Percentiles rank a stretch among this genome's conserved stretches.
phyloP scores from a whole-genome alignment of 2,329 filamentous ascomycete genomes.

The Paecilomyces fulvus region DNA sequence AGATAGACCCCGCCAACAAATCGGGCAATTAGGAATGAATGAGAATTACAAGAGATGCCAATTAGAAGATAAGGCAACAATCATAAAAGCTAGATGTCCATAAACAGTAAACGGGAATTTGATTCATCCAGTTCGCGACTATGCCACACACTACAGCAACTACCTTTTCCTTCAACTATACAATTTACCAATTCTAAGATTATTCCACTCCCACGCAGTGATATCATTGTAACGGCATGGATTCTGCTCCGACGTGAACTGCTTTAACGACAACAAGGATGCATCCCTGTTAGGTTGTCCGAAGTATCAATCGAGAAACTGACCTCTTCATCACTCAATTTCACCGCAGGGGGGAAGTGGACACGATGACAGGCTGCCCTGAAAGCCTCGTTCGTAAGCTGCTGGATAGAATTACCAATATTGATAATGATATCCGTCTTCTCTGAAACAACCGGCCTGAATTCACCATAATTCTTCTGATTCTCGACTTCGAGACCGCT shows the following conservation, averaged over 20 bases:
- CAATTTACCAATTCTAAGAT: background rate
- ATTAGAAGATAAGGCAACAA: too few relatives aligned
- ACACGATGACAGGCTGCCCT: slow-evolving; percentile 47
- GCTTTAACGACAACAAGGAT: background rate
- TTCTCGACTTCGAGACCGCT: slow-evolving; percentile 46
- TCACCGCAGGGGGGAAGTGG: slow-evolving; percentile 13
- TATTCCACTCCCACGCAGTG: background rate
- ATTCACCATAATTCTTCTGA: background rate
- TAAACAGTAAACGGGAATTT: background rate
- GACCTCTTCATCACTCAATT: background rate
- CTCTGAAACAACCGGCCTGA: slow-evolving; percentile 15
- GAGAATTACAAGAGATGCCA: too few relatives aligned
- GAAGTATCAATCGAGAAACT: slow-evolving; percentile 51
- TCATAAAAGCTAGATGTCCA: too few relatives aligned
- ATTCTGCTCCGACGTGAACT: background rate
- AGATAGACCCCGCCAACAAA: too few relatives aligned
- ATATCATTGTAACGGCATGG: background rate
- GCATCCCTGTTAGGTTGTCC: slow-evolving; percentile 48
- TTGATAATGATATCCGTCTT: slow-evolving; percentile 44
- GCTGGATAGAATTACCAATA: slow-evolving; percentile 46
- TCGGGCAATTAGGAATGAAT: too few relatives aligned
- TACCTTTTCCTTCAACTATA: background rate
- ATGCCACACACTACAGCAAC: background rate
- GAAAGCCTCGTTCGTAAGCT: slow-evolving; percentile 44
- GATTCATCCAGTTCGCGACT: background rate